Evolutionary conservation across 768 basidiomycete species (phyloP).

Genomic region (Leccinum variicolor): DNA sequence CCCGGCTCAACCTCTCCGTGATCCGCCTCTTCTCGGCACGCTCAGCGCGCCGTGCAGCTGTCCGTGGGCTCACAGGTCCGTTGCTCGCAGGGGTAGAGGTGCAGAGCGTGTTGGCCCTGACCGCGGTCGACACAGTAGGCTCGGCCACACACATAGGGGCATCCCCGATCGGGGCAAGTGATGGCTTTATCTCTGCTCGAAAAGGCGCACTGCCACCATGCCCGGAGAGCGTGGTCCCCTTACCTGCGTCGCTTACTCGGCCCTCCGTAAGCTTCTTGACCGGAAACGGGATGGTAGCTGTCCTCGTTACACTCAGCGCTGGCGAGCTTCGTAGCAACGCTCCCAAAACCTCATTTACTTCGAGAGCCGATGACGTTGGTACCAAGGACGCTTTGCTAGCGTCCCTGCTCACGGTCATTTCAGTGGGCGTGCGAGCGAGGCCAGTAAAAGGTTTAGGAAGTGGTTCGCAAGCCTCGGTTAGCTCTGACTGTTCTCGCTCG

Average conservation of each 20-base stretch:
- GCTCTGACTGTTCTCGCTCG: slow-evolving; percentile 2
- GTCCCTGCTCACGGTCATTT: neutral
- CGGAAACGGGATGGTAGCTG: slow-evolving; percentile 19
- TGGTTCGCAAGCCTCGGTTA: neutral
- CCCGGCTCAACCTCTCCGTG: slow-evolving; percentile 41
- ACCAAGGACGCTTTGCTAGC: neutral
- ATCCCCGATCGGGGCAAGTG: neutral
- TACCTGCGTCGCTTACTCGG: neutral
- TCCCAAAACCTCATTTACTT: neutral
- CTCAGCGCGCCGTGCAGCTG: slow-evolving; percentile 14
- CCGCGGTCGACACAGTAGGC: neutral
- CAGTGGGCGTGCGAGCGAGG: neutral
- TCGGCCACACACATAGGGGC: neutral
- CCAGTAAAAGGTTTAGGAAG: neutral
- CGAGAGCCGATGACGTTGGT: neutral
- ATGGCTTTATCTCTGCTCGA: neutral
- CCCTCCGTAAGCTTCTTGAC: slow-evolving; percentile 13
- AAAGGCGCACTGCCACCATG: neutral
- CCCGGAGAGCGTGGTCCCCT: neutral
- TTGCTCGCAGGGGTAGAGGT: neutral
- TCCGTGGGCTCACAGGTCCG: slow-evolving; percentile 14
- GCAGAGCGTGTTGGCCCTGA: neutral
- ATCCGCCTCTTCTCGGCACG: slow-evolving; percentile 21
- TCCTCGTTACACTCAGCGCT: neutral
- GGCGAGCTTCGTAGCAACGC: neutral